phyloP scores from a whole-genome alignment of 2,329 filamentous ascomycete genomes.

The Mycosphaerella arachidis region DNA sequence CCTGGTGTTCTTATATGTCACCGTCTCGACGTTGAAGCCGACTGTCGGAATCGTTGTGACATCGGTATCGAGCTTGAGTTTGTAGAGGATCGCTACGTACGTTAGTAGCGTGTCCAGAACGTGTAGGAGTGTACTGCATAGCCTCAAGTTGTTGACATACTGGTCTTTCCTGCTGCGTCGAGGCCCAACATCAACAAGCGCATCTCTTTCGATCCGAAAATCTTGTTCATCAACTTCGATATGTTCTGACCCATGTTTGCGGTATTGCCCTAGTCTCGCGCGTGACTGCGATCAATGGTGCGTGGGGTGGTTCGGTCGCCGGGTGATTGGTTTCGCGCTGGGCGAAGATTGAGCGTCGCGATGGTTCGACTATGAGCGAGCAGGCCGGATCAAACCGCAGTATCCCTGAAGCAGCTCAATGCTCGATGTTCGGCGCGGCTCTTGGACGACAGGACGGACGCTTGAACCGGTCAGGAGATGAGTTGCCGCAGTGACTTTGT shows the following conservation, averaged over 20 bases:
- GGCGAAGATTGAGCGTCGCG: background rate
- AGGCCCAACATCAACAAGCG: conserved; percentile 94
- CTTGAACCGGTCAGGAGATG: background rate
- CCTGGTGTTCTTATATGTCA: conserved; percentile 99
- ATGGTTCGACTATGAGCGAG: background rate
- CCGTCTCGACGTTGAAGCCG: conserved; percentile 99
- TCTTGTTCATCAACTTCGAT: conserved; percentile 96
- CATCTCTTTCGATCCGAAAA: conserved; percentile 99
- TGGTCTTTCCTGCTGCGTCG: conserved; percentile 97
- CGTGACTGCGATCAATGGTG: background rate
- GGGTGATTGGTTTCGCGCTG: background rate
- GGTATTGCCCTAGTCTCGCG: background rate
- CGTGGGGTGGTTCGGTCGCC: background rate
- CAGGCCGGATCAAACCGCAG: background rate
- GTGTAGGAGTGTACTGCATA: background rate
- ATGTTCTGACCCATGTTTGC: conserved; percentile 79
- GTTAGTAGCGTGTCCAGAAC: background rate
- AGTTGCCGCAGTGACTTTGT: background rate
- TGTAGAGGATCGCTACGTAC: conserved; percentile 79
- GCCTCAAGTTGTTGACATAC: conserved; percentile 34
- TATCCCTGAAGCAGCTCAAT: background rate
- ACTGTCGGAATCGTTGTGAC: conserved; percentile 99
- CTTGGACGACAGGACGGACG: background rate
- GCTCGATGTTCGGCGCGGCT: background rate
- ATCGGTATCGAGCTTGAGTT: conserved; percentile 98